phyloP scores from a whole-genome alignment of 768 basidiomycete genomes.

The Kwoniella newhampshirensis region DNA sequence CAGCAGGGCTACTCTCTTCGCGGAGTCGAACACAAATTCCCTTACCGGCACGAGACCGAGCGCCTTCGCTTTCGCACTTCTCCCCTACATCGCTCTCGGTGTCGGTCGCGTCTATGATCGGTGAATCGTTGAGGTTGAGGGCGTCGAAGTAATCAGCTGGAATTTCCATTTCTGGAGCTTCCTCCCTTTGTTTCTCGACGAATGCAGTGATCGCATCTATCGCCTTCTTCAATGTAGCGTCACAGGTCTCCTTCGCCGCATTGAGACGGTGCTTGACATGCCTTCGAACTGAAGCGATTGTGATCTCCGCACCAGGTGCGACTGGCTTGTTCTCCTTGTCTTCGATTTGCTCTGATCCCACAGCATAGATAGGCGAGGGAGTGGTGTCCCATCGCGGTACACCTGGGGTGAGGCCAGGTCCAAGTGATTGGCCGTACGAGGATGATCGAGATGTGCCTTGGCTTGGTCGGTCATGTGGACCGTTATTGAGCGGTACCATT shows the following conservation, averaged over 20 bases:
- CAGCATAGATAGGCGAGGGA: slow-evolving; percentile 47
- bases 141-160: slow-evolving; percentile 39
- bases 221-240: slow-evolving; percentile 91
- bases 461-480: slow-evolving; percentile 20
- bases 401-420: slow-evolving; percentile 44
- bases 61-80: slow-evolving; percentile 10
- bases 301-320: slow-evolving; percentile 41
- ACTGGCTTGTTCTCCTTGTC: slow-evolving; percentile 29
- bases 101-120: slow-evolving; percentile 56
- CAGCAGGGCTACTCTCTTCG: not conserved
- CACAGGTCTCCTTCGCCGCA: slow-evolving; percentile 92
- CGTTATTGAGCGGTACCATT: slow-evolving; percentile 14
- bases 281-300: slow-evolving; percentile 61
- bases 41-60: slow-evolving; percentile 26
- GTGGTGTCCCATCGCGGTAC: slow-evolving; percentile 50
- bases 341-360: slow-evolving; percentile 23
- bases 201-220: slow-evolving; percentile 91
- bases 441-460: slow-evolving; percentile 35
- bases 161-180: slow-evolving; percentile 20
- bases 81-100: slow-evolving; percentile 35
- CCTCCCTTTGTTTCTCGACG: slow-evolving; percentile 78
- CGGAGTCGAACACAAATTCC: not conserved
- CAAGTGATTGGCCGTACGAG: slow-evolving; percentile 33
- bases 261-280: slow-evolving; percentile 91
- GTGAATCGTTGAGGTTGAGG: slow-evolving; percentile 27